Evolutionary conservation across 306 rosid species (phyloP).

Genomic region (Begonia fuchsioides): DNA sequence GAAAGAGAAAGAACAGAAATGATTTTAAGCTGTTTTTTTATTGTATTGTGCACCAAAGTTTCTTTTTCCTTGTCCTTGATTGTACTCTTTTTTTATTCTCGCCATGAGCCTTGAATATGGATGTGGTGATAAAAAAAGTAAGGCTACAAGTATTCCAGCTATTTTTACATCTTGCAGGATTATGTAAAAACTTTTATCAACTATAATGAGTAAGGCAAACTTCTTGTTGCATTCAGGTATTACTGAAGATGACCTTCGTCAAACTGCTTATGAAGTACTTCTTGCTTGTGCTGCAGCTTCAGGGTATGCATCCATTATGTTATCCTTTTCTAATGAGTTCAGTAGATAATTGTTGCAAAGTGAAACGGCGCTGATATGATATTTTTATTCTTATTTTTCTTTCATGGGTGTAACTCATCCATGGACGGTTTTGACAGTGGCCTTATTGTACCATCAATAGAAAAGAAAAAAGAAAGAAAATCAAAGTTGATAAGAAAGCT

Average conservation of each 20-base stretch:
- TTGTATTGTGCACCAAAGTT: too few species aligned
- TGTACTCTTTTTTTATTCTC: too few species aligned
- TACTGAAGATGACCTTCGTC: slow-evolving; percentile 83
- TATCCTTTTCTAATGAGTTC: slow-evolving; percentile 4
- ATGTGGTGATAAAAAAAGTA: too few species aligned
- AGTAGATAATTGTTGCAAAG: background rate
- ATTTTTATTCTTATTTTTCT: slow-evolving; percentile 4
- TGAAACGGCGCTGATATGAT: background rate
- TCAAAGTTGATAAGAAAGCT: slow-evolving; percentile 83
- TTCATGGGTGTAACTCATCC: slow-evolving; percentile 3
- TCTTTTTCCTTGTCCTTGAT: too few species aligned
- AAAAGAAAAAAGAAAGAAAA: slow-evolving; percentile 84
- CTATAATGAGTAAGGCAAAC: background rate
- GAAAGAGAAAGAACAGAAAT: too few species aligned
- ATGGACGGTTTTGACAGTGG: slow-evolving; percentile 39
- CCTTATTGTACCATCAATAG: slow-evolving; percentile 82
- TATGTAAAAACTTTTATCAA: too few species aligned
- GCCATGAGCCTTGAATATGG: too few species aligned
- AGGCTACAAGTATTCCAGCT: too few species aligned
- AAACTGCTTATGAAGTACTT: slow-evolving; percentile 82
- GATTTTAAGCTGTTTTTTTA: too few species aligned
- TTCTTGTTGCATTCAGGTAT: slow-evolving; percentile 27
- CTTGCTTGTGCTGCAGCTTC: slow-evolving; percentile 97
- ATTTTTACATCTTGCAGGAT: too few species aligned
- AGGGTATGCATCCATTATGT: slow-evolving; percentile 40